Evolutionary conservation across 805 yeast genomes (phyloP), one percentile per base, ranked within the genome.

Genomic region (Zygotorulaspora florentina): DNA sequence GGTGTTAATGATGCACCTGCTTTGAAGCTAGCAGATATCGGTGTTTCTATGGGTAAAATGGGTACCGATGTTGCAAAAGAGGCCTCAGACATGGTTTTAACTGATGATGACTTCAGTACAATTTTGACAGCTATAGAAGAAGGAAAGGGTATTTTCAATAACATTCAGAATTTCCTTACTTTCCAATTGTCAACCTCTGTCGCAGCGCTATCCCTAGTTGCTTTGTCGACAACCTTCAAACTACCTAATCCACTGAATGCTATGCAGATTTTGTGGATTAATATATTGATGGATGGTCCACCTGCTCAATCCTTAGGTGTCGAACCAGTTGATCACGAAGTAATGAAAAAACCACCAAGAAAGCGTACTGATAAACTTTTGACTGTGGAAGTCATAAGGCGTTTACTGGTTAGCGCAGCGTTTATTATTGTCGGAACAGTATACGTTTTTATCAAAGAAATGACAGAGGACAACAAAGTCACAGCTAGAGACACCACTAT

Each of bases 1-100:
- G 98, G 98, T 69, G 96, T 91, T 11, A 90, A 90, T 65, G 98
- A 90, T 72, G 98, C 98, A 0, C 98, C 98, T n/a, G 97, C 98
- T 4, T 75, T 91, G 57, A 90, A 91, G 64, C 74, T 90, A 56
- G 97, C 98, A 2, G 96, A 90, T 68, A 90, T 90, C 56, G 98
- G 98, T 59, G 87, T 91, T 56, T 83, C 96, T 11, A 89, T 90
- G 93, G 93, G 89, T 49, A 80, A 79, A 56, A 83, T 85, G 71
- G 99, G 99, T 48, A 93, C 98, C 0, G 99, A 91, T 67, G 99
- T 91, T 34, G 99, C 99, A 40, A 91, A 91, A 61, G 99, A 91
- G 66, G 98, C 98, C 1, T 87, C 96, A 2, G 99, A 91, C 67
- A 91, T 91, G 98, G 91, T 91, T 44, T 75, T 91, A 52, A 91